These are phyloP conservation scores for Arachis hypogaea DNA, from an alignment of 306 rosid species.

Conservation along the genomic window DNA sequence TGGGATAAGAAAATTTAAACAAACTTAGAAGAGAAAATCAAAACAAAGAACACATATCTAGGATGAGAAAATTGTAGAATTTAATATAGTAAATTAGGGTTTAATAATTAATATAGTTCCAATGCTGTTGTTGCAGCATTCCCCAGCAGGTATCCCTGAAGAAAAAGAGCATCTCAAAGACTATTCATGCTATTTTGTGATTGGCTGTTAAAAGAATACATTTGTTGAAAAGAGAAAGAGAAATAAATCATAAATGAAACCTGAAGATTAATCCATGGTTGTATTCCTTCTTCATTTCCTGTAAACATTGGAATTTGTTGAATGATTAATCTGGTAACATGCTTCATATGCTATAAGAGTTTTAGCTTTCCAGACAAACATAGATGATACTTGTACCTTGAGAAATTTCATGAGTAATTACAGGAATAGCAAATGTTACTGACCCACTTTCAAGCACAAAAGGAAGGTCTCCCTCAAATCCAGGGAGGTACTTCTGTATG, in stretches of 20 bases:
- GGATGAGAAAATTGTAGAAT: too few relatives aligned
- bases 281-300: slow-evolving; percentile 59
- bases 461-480: slow-evolving; percentile 68
- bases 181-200: neutral
- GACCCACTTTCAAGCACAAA: slow-evolving; percentile 72
- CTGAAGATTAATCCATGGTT: slow-evolving; percentile 64
- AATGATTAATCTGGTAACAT: neutral
- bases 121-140: slow-evolving; percentile 37
- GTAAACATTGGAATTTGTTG: slow-evolving; percentile 10
- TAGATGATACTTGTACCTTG: slow-evolving; percentile 48
- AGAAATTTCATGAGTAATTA: slow-evolving; percentile 51
- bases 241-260: slow-evolving; percentile 28
- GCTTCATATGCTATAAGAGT: neutral
- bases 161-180: neutral
- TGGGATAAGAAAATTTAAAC: too few relatives aligned
- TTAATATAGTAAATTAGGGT: too few relatives aligned
- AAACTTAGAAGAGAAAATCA: too few relatives aligned
- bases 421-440: slow-evolving; percentile 46
- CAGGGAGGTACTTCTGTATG: slow-evolving; percentile 59
- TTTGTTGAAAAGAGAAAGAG: too few relatives aligned
- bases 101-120: too few relatives aligned
- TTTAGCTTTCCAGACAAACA: neutral
- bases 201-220: neutral
- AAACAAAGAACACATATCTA: too few relatives aligned
- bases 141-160: slow-evolving; percentile 62